phyloP scores from a whole-genome alignment of 2,329 filamentous ascomycete species.

The Ophiostoma ips region DNA sequence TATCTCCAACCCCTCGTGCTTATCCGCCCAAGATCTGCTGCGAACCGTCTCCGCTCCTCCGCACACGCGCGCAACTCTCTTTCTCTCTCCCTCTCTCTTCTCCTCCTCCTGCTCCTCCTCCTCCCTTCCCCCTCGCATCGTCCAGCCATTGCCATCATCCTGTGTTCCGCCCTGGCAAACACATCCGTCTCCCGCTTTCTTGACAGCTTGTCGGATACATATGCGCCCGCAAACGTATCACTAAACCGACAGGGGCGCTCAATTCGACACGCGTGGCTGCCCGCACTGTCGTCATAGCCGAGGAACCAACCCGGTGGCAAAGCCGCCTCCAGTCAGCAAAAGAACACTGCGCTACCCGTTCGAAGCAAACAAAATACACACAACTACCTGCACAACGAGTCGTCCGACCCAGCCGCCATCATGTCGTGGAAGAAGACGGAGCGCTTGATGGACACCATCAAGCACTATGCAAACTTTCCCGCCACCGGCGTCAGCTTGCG shows the following conservation, averaged over 20 bases:
- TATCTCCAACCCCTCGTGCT: background rate
- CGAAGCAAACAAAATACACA: background rate
- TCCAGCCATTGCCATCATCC: too few species aligned
- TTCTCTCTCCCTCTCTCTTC: background rate
- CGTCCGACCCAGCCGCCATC: conserved; percentile 19
- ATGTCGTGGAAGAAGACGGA: conserved; percentile 94
- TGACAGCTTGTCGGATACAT: background rate
- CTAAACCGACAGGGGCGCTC: background rate
- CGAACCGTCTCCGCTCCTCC: conserved; percentile 1
- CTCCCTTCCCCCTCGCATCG: background rate
- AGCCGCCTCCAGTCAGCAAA: background rate
- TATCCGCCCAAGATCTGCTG: conserved; percentile 5
- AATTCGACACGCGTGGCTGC: background rate
- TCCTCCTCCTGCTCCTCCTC: background rate
- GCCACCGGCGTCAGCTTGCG: conserved; percentile 90
- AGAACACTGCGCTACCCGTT: background rate
- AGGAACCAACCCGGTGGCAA: background rate
- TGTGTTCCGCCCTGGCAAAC: background rate
- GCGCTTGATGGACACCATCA: conserved; percentile 90
- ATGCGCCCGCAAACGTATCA: conserved; percentile 2
- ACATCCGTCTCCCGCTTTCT: background rate
- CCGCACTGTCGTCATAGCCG: conserved; percentile 5
- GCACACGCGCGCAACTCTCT: background rate
- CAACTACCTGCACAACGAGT: background rate
- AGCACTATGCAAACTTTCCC: conserved; percentile 92